A percentile compares a stretch with the other conserved stretches of the same genome.
These are phyloP conservation scores for Calonectria naviculata DNA, from an alignment of 2,329 filamentous ascomycete species.

Conservation along the genomic window DNA sequence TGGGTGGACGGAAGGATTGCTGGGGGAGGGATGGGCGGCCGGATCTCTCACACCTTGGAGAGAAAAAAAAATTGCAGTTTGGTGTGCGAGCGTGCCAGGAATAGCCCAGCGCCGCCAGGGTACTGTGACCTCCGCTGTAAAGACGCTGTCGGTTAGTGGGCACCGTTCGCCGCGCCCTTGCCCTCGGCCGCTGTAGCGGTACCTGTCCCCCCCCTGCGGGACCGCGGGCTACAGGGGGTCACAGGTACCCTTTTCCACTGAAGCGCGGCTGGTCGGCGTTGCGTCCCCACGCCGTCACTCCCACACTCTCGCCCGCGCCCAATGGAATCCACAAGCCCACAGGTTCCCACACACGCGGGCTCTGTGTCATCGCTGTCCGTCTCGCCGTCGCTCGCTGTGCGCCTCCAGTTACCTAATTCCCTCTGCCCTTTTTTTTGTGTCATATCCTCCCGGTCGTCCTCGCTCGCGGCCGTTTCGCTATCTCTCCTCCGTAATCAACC, in stretches of 20 bases:
- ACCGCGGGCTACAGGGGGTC: not conserved
- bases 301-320: constrained; percentile 10
- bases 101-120: constrained; percentile 5
- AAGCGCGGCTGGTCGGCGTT: not conserved
- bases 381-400: constrained; percentile 29
- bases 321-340: constrained; percentile 14
- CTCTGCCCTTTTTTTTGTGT: constrained; percentile 24
- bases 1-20: not conserved
- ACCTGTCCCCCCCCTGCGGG: constrained; percentile 2
- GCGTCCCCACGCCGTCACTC: not conserved
- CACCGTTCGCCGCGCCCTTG: not conserved
- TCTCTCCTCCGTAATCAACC: constrained; percentile 13
- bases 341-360: constrained; percentile 6
- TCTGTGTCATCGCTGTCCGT: constrained; percentile 27
- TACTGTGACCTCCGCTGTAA: constrained; percentile 11
- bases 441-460: constrained; percentile 15
- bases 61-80: not conserved
- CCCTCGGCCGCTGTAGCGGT: constrained; percentile 15
- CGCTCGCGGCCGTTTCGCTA: constrained; percentile 1
- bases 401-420: constrained; percentile 36
- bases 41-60: constrained; percentile 2
- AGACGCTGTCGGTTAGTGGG: constrained; percentile 1
- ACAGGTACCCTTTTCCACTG: not conserved
- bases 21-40: constrained; percentile 8
- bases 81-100: constrained; percentile 1